Evolutionary conservation across 2,329 filamentous ascomycete species (phyloP).

Genomic region (Acephala macrosclerotiorum): DNA sequence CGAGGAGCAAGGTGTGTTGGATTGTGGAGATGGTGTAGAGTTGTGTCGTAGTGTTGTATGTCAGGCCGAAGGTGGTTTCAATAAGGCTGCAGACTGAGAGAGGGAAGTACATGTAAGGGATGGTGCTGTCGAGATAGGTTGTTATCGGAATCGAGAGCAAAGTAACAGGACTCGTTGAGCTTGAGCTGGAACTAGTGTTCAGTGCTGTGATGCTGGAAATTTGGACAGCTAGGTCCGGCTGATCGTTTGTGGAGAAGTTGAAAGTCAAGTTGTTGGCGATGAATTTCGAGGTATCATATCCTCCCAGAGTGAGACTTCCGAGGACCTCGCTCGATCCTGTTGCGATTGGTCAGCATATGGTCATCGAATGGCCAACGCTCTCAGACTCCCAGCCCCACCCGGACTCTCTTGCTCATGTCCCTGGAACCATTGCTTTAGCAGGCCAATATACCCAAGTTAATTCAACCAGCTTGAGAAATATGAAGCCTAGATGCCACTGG

Average conservation of each 20-base stretch:
- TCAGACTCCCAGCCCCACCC: too few relatives aligned
- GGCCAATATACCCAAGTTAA: too few relatives aligned
- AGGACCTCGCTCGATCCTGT: constrained; percentile 42
- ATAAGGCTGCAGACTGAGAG: constrained; percentile 45
- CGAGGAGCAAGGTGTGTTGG: constrained; percentile 34
- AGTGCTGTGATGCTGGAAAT: constrained; percentile 44
- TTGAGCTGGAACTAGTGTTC: constrained; percentile 13
- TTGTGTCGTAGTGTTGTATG: constrained; percentile 45
- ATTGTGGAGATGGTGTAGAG: constrained; percentile 44
- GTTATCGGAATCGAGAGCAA: constrained; percentile 39
- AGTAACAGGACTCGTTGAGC: not conserved
- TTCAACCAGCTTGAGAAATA: too few relatives aligned
- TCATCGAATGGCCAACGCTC: too few relatives aligned
- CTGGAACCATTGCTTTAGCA: too few relatives aligned
- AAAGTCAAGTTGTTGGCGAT: constrained; percentile 46
- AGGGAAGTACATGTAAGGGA: constrained; percentile 49
- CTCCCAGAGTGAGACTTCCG: constrained; percentile 49
- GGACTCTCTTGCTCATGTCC: too few relatives aligned
- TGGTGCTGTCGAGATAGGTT: constrained; percentile 46
- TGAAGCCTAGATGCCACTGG: too few relatives aligned
- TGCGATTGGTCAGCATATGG: constrained; percentile 35
- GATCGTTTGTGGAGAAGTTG: constrained; percentile 46
- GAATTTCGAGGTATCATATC: constrained; percentile 50
- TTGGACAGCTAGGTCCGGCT: constrained; percentile 46
- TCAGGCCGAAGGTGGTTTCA: constrained; percentile 45